Percentiles rank a stretch among this genome's conserved stretches.
These are phyloP conservation scores for Yamadazyma oceani DNA, from an alignment of 1,139 yeast species.

Conservation along the genomic window DNA sequence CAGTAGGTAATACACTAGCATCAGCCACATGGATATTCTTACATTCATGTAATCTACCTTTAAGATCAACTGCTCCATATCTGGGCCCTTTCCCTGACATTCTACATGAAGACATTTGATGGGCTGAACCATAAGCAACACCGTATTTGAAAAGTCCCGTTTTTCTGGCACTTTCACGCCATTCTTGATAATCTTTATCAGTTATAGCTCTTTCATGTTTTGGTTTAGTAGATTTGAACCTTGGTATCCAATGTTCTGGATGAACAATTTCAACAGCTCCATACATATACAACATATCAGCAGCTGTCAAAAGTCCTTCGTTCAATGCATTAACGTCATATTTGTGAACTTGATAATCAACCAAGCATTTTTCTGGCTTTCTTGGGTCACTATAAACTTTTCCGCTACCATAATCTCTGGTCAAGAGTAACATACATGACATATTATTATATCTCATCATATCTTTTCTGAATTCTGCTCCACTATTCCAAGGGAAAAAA, in stretches of 20 bases:
- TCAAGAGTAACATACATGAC: slow-evolving; percentile 45
- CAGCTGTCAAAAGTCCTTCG: slow-evolving; percentile 40
- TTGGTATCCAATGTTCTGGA: slow-evolving; percentile 39
- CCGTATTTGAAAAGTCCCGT: slow-evolving; percentile 30
- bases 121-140: slow-evolving; percentile 52
- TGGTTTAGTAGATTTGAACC: slow-evolving; percentile 41
- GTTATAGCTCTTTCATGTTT: slow-evolving; percentile 38
- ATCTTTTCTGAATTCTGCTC: slow-evolving; percentile 34
- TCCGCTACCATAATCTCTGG: slow-evolving; percentile 51
- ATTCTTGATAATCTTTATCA: slow-evolving; percentile 48
- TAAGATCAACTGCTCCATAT: slow-evolving; percentile 49
- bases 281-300: slow-evolving; percentile 51
- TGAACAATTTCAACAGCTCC: slow-evolving; percentile 50
- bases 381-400: slow-evolving; percentile 34
- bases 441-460: slow-evolving; percentile 41
- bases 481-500: slow-evolving; percentile 47
- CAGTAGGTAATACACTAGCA: slow-evolving; percentile 57
- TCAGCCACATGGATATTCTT: slow-evolving; percentile 56
- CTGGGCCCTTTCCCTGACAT: slow-evolving; percentile 51
- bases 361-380: slow-evolving; percentile 34
- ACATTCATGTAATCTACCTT: slow-evolving; percentile 55
- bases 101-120: slow-evolving; percentile 61
- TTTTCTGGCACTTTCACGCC: slow-evolving; percentile 37
- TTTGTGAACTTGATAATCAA: slow-evolving; percentile 44
- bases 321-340: slow-evolving; percentile 46